phyloP scores from a whole-genome alignment of 176 grass and related monocot genomes.

The Ensete ventricosum region DNA sequence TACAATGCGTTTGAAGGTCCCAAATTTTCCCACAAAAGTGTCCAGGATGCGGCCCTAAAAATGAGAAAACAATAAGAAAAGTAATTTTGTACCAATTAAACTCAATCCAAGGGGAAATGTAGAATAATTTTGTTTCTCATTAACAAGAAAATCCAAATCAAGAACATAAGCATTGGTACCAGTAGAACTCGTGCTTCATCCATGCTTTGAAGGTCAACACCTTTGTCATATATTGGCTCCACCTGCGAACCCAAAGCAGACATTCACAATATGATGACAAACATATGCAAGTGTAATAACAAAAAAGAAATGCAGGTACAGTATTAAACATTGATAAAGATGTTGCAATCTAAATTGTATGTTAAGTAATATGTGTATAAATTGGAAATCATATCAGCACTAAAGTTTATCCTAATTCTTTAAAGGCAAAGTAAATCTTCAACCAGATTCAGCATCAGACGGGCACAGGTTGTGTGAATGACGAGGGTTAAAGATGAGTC shows the following conservation, averaged over 20 bases:
- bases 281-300: not conserved
- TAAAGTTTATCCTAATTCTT: not conserved
- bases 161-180: conserved; percentile 36
- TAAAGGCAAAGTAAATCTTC: conserved; percentile 22
- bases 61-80: not conserved
- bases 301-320: not conserved
- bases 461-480: conserved; percentile 95
- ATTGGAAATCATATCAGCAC: not conserved
- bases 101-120: not conserved
- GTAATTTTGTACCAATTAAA: not conserved
- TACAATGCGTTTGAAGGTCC: conserved; percentile 81
- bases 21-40: conserved; percentile 94
- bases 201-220: conserved; percentile 88
- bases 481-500: conserved; percentile 92
- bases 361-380: too few species aligned
- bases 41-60: conserved; percentile 89
- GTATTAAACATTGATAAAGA: not conserved
- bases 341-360: not conserved
- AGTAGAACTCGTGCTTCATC: conserved; percentile 89
- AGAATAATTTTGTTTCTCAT: not conserved
- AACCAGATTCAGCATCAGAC: conserved; percentile 99
- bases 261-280: not conserved
- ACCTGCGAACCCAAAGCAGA: conserved; percentile 38
- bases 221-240: conserved; percentile 99
- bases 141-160: conserved; percentile 5